A percentile compares a stretch with the other conserved stretches of the same genome.
phyloP scores from a whole-genome alignment of 331 rosid genomes.

The Quercus phellos region DNA sequence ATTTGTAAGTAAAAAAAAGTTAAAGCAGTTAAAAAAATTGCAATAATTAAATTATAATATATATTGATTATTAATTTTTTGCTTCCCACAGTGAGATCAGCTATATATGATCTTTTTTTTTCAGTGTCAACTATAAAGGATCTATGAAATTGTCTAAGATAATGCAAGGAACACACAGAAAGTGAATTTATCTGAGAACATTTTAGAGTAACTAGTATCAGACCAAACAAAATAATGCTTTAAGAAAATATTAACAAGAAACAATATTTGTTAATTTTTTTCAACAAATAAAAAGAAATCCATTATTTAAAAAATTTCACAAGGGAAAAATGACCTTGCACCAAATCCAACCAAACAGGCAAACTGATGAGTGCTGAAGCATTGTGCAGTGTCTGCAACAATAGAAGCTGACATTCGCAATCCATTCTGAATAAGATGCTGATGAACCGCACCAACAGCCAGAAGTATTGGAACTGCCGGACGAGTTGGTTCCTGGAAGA shows the following conservation, averaged over 20 bases:
- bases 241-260: not conserved
- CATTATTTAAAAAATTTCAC: not conserved
- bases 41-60: not conserved
- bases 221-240: constrained; percentile 5
- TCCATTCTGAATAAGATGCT: constrained; percentile 93
- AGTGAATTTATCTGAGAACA: not conserved
- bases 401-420: constrained; percentile 88
- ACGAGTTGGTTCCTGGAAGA: constrained; percentile 75
- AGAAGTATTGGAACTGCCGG: constrained; percentile 96
- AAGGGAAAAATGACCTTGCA: constrained; percentile 66
- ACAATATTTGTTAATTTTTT: not conserved
- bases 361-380: constrained; percentile 98
- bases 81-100: not conserved
- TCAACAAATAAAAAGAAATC: not conserved
- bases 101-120: too few relatives aligned
- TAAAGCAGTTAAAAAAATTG: not conserved
- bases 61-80: not conserved
- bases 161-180: constrained; percentile 4
- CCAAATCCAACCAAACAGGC: constrained; percentile 99
- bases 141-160: not conserved
- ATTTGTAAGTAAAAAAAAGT: too few relatives aligned
- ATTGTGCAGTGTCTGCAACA: constrained; percentile 91
- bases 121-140: too few relatives aligned
- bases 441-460: constrained; percentile 97
- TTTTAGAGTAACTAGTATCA: not conserved